Evolutionary conservation across 202 grass and related monocot species (phyloP).

Genomic region (Bolboschoenoplectus hybrid): DNA sequence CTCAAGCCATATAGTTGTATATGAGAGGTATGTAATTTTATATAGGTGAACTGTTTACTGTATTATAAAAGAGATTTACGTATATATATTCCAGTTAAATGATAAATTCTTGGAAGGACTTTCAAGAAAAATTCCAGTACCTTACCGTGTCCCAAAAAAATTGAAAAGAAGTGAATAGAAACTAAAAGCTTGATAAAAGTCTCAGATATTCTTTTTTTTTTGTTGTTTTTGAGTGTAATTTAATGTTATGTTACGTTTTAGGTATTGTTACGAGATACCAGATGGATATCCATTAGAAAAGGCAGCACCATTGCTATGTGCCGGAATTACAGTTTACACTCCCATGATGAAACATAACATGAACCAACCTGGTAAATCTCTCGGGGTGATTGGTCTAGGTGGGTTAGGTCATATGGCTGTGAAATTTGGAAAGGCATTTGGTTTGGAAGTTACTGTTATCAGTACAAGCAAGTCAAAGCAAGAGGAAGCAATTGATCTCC

Average conservation of each 20-base stretch:
- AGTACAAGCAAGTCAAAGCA: constrained; percentile 48
- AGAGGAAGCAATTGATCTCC: constrained; percentile 42
- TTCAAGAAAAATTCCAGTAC: not conserved
- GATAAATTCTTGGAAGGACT: not conserved
- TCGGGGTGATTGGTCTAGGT: constrained; percentile 10
- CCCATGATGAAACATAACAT: too few relatives aligned
- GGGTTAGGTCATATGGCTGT: constrained; percentile 53
- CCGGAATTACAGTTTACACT: too few relatives aligned
- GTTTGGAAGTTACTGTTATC: constrained; percentile 48
- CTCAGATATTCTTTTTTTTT: too few relatives aligned
- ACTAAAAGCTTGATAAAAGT: not conserved
- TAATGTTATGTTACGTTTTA: too few relatives aligned
- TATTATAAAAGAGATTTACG: not conserved
- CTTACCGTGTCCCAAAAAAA: not conserved
- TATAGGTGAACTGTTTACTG: too few relatives aligned
- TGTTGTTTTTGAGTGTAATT: too few relatives aligned
- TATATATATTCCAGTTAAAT: not conserved
- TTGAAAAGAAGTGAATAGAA: not conserved
- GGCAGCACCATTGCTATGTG: too few relatives aligned
- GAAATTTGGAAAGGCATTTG: constrained; percentile 51
- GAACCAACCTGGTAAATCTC: too few relatives aligned
- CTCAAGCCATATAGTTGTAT: constrained; percentile 41
- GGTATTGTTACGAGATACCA: too few relatives aligned
- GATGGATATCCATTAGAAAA: too few relatives aligned
- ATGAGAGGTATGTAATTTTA: constrained; percentile 37